Evolutionary conservation across 2,329 filamentous ascomycete genomes (phyloP).

Genomic region (Xylaria polymorpha): DNA sequence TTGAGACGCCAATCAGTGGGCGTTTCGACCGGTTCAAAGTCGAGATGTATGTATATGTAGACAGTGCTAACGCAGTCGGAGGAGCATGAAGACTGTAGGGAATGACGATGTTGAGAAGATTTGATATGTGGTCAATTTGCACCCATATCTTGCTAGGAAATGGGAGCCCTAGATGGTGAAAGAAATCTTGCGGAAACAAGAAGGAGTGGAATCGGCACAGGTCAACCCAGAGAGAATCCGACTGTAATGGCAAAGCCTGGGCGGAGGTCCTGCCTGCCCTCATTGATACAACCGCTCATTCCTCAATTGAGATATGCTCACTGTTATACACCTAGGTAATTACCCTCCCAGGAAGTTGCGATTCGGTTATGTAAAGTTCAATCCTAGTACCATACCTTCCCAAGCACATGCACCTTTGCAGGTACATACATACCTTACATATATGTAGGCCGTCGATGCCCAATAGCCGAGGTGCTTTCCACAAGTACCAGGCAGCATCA

Average conservation of each 20-base stretch:
- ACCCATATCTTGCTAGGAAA: not conserved
- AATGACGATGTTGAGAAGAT: no score
- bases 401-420: not conserved
- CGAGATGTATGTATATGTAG: no score
- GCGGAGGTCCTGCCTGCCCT: not conserved
- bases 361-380: not conserved
- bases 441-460: not conserved
- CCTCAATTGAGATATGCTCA: not conserved
- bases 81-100: not conserved
- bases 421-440: no score
- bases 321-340: not conserved
- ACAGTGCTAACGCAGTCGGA: not conserved
- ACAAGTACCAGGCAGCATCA: not conserved
- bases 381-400: not conserved
- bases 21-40: no score
- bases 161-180: not conserved
- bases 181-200: no score
- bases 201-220: not conserved
- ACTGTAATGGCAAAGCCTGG: not conserved
- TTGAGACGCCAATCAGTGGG: not conserved
- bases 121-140: not conserved
- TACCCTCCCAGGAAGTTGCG: slow-evolving; percentile 9
- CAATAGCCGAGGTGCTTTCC: not conserved
- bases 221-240: not conserved
- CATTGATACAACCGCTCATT: slow-evolving; percentile 11